Evolutionary conservation across 139 green algal genomes (phyloP), one percentile per base, ranked within the genome.

Genomic region (Picochlorum costavermella): DNA sequence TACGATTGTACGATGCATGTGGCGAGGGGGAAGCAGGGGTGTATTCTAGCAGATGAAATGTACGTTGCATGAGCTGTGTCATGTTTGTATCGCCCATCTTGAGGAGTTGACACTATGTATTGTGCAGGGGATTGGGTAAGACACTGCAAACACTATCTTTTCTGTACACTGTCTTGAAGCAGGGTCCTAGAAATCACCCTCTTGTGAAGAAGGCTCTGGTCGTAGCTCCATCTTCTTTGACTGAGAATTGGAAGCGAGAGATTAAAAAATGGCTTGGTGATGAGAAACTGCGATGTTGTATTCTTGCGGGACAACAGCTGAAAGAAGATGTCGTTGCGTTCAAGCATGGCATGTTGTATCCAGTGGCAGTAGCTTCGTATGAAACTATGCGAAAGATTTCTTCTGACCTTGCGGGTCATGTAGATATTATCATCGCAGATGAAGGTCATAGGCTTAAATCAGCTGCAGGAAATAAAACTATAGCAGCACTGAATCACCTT

Each of bases 401-500:
- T 13, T 30, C 40, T 0, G 64, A 69, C 12, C 77, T 95, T 31
- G 57, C 40, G 5, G 79, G 83, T 3, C 40, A 16, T 28, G 79
- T 59, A 5, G 85, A 89, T 68, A 68, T 94, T 55, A 71, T 92
- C 50, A 79, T 94, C 23, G 90, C 83, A 70, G 89, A 96, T 62
- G 88, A 95, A 64, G 89, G 81, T 4, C 89, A 96, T 74, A 65
- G 72, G 33, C 84, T 95, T 8, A 95, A 95, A 70, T 67, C 72
- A 3, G 76, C 77, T 0, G 65, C 65, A n/a, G 85, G 89, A 50
- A 90, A 82, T 70, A 88, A 95, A 70, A 97, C 86, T 30, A 90
- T 94, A 25, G 61, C n/a, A 17, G 58, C 44, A 31, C 58, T 73
- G 12, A 28, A 20, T 4, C 13, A 55, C 14, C 5, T 72, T 25